Evolutionary conservation across 352 stramenopile species (phyloP), one percentile per base, ranked within the genome.

Genomic region (Globisporangium polare): DNA sequence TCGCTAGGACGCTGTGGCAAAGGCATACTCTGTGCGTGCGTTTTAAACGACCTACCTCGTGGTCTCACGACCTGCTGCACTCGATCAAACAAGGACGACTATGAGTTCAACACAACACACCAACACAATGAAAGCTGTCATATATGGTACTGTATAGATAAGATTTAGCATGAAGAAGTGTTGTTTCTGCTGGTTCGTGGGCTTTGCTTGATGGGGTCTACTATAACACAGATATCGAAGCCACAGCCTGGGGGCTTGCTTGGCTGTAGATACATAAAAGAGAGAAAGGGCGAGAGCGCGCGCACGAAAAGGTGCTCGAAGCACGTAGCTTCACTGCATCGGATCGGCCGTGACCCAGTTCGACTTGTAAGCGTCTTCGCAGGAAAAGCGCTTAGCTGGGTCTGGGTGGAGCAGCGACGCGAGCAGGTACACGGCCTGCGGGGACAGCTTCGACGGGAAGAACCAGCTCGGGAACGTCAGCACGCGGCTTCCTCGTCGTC

Each of bases 361-460:
- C 12, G 82, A 86, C 53, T 89, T 89, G 67, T 75, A 91, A 33
- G 88, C 86, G 59, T 96, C 87, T 62, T 93, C 88, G 41, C 86
- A 92, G 27, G 84, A 88, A 42, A 77, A 82, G 5, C 89, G 83
- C 35, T 87, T 88, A 45, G 68, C 81, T 17, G 89, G 89, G 53
- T 96, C 87, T 15, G 89, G 83, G 59, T 96, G 83, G n/a, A 96
- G 74, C 60, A 96, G 71, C 35, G 77, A 86, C 20, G 78, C 69
- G 58, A 96, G 73, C 35, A 96, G 52, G 50, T 86, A 87, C 22
- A 84, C 77, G 2, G 84, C 81, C 10, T 74, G 39, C 3, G 83
- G 73, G 4, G 78, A 88, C 58, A 96, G 72, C 63, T 78, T 81
- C 15, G 80, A 66, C 12, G 88, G 86, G 69, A 96, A 96, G 24